These are phyloP conservation scores for Herpetomonas samuelpessoai DNA, from an alignment of 208 protist species.

Conservation along the genomic window DNA sequence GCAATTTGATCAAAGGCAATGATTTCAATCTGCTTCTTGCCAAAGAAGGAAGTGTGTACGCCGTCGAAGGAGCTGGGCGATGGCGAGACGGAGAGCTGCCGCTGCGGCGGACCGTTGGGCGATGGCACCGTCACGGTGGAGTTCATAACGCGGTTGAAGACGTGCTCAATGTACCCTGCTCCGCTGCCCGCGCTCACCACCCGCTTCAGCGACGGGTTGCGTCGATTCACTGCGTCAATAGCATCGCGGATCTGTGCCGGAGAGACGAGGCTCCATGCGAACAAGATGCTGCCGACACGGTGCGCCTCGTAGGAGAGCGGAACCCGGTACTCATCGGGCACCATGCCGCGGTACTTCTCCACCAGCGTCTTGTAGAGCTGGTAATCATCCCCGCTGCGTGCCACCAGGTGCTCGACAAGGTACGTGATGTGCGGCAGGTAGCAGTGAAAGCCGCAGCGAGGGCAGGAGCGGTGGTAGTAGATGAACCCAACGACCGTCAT, in stretches of 20 bases:
- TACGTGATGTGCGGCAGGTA: slow-evolving; percentile 84
- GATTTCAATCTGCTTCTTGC: slow-evolving; percentile 46
- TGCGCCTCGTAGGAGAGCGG: slow-evolving; percentile 84
- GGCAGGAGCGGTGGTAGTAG: slow-evolving; percentile 73
- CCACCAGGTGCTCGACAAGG: slow-evolving; percentile 68
- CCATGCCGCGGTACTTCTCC: slow-evolving; percentile 52
- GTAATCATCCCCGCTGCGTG: slow-evolving; percentile 75
- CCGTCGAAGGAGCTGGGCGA: slow-evolving; percentile 61
- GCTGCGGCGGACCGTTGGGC: background rate
- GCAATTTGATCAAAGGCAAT: slow-evolving; percentile 85
- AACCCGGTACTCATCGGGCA: slow-evolving; percentile 82
- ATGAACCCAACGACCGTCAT: slow-evolving; percentile 60
- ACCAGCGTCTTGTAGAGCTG: slow-evolving; percentile 78
- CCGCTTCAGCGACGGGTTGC: slow-evolving; percentile 48
- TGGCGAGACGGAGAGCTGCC: slow-evolving; percentile 20
- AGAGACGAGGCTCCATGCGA: slow-evolving; percentile 84
- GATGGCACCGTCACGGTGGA: slow-evolving; percentile 15
- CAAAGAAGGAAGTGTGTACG: slow-evolving; percentile 52
- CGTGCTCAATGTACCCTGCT: slow-evolving; percentile 83
- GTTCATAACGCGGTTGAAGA: slow-evolving; percentile 87
- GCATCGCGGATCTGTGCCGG: slow-evolving; percentile 65
- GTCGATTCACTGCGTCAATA: slow-evolving; percentile 48
- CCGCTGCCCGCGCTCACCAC: slow-evolving; percentile 83
- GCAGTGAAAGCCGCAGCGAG: slow-evolving; percentile 70
- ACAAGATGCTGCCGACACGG: slow-evolving; percentile 67